These are phyloP conservation scores for Salix purpurea DNA, from an alignment of 345 rosid genomes.

Conservation along the genomic window DNA sequence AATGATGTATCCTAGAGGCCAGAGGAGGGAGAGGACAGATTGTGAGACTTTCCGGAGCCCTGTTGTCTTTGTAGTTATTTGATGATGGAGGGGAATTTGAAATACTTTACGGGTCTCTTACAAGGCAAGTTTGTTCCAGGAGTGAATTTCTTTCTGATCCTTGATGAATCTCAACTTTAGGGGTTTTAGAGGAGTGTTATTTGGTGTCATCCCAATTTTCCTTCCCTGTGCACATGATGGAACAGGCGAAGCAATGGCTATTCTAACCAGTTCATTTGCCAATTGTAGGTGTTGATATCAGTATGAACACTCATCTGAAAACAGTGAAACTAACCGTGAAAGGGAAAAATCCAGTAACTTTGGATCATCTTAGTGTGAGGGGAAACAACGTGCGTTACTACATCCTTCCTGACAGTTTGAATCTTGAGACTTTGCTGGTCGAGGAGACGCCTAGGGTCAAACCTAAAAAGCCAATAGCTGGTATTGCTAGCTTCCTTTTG, in stretches of 20 bases:
- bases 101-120: not conserved
- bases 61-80: not conserved
- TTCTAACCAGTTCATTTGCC: constrained; percentile 1
- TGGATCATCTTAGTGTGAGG: constrained; percentile 92
- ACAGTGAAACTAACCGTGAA: constrained; percentile 83
- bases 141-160: not conserved
- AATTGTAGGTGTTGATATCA: constrained; percentile 81
- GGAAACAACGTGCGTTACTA: constrained; percentile 94
- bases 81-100: not conserved
- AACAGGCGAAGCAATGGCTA: not conserved
- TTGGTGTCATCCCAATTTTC: not conserved
- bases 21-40: not conserved
- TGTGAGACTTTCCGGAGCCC: not conserved
- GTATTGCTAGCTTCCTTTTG: constrained; percentile 27
- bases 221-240: not conserved
- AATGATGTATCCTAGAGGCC: not conserved
- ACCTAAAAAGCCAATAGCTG: constrained; percentile 95
- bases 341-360: constrained; percentile 82
- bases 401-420: constrained; percentile 98
- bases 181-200: not conserved
- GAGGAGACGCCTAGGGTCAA: constrained; percentile 94
- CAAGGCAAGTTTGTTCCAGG: not conserved
- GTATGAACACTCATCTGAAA: constrained; percentile 98
- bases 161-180: not conserved
- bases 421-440: constrained; percentile 91